Base-by-base conservation (phyloP, 2,329 filamentous ascomycete genomes). In the Raffaelea albimanens region DNA sequence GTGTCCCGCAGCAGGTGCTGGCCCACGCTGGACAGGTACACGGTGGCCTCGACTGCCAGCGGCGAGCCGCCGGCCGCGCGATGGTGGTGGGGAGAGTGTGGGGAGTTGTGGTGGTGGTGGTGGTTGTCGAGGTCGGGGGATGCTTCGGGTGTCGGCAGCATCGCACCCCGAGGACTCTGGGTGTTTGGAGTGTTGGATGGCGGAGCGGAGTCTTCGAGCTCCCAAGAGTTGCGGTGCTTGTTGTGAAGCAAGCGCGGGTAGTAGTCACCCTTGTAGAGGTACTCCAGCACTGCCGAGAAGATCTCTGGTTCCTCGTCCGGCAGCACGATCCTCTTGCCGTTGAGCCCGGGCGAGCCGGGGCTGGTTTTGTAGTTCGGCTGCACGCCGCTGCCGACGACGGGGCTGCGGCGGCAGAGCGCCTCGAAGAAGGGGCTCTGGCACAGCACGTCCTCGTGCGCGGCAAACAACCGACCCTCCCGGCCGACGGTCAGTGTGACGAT, bases 251-350 rank as follows among this genome's bases (percentile, higher is more conserved):
- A 76, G 66, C 88, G 86, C 48, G 90, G 90, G 67, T 86, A 93
- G 71, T 95, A 95, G 76, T 95, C 89, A 57, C 87, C 88, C 74
- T 94, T 95, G 83, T 96, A 96, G 57, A 96, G 81, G 67, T 90
- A 96, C 73, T 96, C 90, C 71, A 96, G 87, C 60, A 96, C 75
- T 61, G 85, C 90, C 64, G 88, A 94, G 68, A 96, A 87, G 66
- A 94, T 79, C 73, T 95, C 89, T 57, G 90, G 88, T 72, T 95
- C 87, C 76, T 86, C 84, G 60, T 79, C 73, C 55, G 73, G 73
- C 61, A 78, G 85, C 73, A 73, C 85, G 73, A 79, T 83, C 67
- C 79, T 88, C 80, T 80, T 87, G 78, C 72, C 86, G 82, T 76
- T 80, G 71, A 69, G 76, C 25, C 25, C 25, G 25, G 25, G 25